Conservation (phyloP, 257 asterid species). For the Craterostigma plantagineum region DNA sequence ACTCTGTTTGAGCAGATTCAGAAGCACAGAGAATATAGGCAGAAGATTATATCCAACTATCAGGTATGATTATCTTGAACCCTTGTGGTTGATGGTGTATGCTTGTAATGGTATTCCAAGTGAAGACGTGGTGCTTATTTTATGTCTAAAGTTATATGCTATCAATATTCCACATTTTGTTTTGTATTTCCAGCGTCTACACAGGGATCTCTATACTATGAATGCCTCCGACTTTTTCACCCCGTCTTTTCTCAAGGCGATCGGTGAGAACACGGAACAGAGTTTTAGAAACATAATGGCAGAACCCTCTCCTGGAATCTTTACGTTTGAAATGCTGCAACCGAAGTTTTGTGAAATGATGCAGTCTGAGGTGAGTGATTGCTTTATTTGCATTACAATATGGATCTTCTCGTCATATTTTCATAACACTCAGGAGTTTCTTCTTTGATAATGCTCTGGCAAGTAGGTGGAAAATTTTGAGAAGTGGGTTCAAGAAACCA, state of each 20-base stretch:
- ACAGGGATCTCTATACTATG: slow-evolving; percentile 54
- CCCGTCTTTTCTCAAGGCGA: slow-evolving; percentile 65
- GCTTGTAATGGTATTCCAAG: not conserved
- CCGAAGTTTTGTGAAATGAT: slow-evolving; percentile 82
- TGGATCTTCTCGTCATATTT: slow-evolving; percentile 9
- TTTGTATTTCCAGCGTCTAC: slow-evolving; percentile 43
- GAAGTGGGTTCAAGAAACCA: slow-evolving; percentile 94
- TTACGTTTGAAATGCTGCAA: slow-evolving; percentile 78
- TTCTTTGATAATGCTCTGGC: slow-evolving; percentile 28
- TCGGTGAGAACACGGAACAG: slow-evolving; percentile 57
- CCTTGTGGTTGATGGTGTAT: not conserved
- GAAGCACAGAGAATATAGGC: slow-evolving; percentile 92
- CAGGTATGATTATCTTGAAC: slow-evolving; percentile 32
- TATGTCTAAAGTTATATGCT: no score
- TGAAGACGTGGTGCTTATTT: not conserved
- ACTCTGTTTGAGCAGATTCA: slow-evolving; percentile 44
- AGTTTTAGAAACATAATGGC: slow-evolving; percentile 61
- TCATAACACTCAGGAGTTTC: slow-evolving; percentile 14
- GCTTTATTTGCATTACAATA: slow-evolving; percentile 9
- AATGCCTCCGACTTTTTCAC: slow-evolving; percentile 45
- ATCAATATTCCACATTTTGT: no score
- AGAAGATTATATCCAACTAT: slow-evolving; percentile 91
- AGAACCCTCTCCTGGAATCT: slow-evolving; percentile 85
- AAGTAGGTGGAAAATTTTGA: slow-evolving; percentile 83
- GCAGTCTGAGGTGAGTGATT: slow-evolving; percentile 75